Evolutionary conservation across 2,329 filamentous ascomycete species (phyloP), one percentile per base, ranked within the genome.

Genomic region (Diaporthe eres): DNA sequence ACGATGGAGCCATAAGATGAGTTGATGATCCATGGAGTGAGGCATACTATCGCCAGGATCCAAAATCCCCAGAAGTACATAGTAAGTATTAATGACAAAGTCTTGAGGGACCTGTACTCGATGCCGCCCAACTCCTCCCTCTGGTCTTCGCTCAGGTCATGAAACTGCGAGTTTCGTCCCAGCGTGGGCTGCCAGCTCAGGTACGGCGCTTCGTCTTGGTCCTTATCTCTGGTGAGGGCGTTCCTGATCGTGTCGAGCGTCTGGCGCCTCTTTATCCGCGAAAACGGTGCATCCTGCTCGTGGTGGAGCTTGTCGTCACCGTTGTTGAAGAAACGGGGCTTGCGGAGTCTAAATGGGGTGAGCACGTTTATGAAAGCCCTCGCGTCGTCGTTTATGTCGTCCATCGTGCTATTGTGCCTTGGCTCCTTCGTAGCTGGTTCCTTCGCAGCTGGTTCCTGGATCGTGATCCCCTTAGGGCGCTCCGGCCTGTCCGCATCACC

Each of bases 41-140:
- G 84, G 79, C 92, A 92, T 39, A 95, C 82, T 51, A 97, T 85
- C 0, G 93, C 95, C 4, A 98, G 87, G 2, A 96, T 80, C 80
- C 95, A 94, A 80, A 98, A 98, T 0, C 93, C 92, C 82, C 95
- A 90, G 81, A 94, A 98, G 84, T 98, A 99, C 10, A 86, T 86
- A 4, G 94, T 88, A 28, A 98, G 87, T 42, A 98, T 92, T 39
- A 95, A 82, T 1, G 94, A 94, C 65, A 99, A 86, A 2, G 95
- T 95, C 83, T 98, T 97, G 76, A 99, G 84, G 0, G 96, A 94
- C 8, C 97, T 93, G 81, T 99, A 99, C 83, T 99, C 97, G 78
- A 99, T 98, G 28, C 97, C 97, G 15, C 97, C 97, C 3, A 99
- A 86, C 84, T 99, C 97, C 82, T 99, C 96, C 78, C 97, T 91